Base-by-base conservation (phyloP, 306 rosid genomes). In the Gastrolobium bilobum region DNA sequence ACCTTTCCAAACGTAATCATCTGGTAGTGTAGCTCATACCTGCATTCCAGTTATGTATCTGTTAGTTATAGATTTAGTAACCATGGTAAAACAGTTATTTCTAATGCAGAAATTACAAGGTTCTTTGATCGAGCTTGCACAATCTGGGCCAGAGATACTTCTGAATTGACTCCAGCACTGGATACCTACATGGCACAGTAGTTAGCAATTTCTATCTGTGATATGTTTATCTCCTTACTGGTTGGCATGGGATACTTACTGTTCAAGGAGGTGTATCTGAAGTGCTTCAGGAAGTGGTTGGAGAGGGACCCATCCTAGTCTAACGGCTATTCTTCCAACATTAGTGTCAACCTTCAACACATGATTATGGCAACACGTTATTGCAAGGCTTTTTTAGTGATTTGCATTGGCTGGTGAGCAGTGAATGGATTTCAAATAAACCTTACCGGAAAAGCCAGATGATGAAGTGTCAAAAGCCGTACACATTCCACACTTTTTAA, bases 241-340 rank as follows among this genome's bases (percentile, higher is more conserved):
- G 29, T 39, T 74, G 38, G 71, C 62, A 29, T 61, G 65, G 57
- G 29, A 59, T 83, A 68, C 96, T 85, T 88, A 92, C 99, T 87
- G 38, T 86, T 95, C 94, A 63, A 95, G 94, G 74, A 91, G 97
- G 83, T 92, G 99, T 70, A 95, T 47, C 42, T 95, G 99, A 65
- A 95, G 91, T 38, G 91, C 69, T 87, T 92, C 99, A 4, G 99
- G 99, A 77, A 95, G 90, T 29, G 99, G 98, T 78, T 86, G 96
- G 81, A 95, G 92, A 51, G 99, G 99, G 47, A 95, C 98, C 99
- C 99, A 95, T 75, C 99, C 98, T 33, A 95, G 97, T 79, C 99
- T 87, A 74, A 95, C 99, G 7, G 98, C 99, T 84, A 95, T 92
- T 81, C 98, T 91, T 90, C 98, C 99, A 51, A 95, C 99, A 81